Evolutionary conservation across 1,139 yeast genomes (phyloP), one percentile per base, ranked within the genome.

Genomic region (Protomyces macrosporus): DNA sequence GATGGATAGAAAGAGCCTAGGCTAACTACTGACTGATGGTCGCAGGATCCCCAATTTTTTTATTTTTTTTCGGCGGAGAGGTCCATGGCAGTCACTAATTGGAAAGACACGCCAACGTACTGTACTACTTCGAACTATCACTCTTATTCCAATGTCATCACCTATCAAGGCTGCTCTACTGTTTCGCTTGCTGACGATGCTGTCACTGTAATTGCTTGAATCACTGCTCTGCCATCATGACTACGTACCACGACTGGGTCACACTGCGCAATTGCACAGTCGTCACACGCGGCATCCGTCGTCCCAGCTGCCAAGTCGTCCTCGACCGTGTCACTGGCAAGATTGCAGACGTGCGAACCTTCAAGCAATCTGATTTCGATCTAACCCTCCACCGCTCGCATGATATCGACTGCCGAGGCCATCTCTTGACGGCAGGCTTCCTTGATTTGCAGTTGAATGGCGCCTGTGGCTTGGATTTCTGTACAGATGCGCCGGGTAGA

Each of bases 391-490:
- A 42, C 6, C 6, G 23, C n/a, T 4, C 6, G 4, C 14, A 32
- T 10, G 53, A 32, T 23, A 6, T 84, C 34, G 85, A 84, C 68
- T 73, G 84, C 64, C 69, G 78, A 30, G 86, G 84, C 4, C 73
- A 75, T 40, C 76, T 82, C 50, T 69, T 84, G 50, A 81, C 86
- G 0, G 86, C 88, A 0, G 88, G 88, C 1, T 82, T 80, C 69
- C 75, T 84, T 30, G 88, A 84, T 71, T 80, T 83, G 65, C 88
- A 84, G 71, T 81, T 83, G 66, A 84, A 84, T 68, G 88, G 87
- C 7, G 79, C 84, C 59, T 83, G 80, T 68, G 87, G 87, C 3
- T 75, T 83, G 68, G 85, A 84, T 68, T 84, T 81, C 71, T 42
- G 48, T 16, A 80, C 84, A 36, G 74, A 78, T 45, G 78, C 81